Base-by-base conservation (phyloP, 2,329 filamentous ascomycete species). In the Orbilia brochopaga region DNA sequence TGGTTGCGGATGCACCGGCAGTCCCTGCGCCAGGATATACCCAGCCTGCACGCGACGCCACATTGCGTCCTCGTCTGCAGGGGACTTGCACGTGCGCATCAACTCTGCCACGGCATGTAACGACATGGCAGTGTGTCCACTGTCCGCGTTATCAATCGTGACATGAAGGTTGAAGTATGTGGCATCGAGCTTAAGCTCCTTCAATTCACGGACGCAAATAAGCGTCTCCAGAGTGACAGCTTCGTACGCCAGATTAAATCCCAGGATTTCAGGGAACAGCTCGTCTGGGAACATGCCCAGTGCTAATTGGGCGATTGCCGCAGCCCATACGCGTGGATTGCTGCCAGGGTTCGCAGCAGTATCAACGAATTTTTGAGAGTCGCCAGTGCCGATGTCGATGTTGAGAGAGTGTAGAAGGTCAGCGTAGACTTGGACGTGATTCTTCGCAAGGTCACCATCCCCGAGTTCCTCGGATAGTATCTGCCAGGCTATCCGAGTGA, bases 111-210 rank as follows among this genome's bases (percentile, higher is more conserved):
- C 80, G 15, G 78, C 78, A 21, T 78, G 74, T 62, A 79, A 76
- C 1, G 82, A 82, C 79, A 84, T 83, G 1, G 81, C 81, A 11
- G 81, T 78, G 74, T 84, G 83, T 0, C 83, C 82, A 0, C 80
- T 81, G 66, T 83, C 77, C 2, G 79, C 77, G 74, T 84, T 84
- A 74, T 84, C 83, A 55, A 85, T 84, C 0, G 81, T 79, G 44
- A 84, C 78, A 75, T 84, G 83, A 2, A 85, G 77, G n/a, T 80
- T 74, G 74, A 84, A 85, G 74, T 84, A 84, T 44, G 81, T 81
- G 0, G 80, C 75, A 61, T 82, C 77, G 7, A 84, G 69, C 3
- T 76, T 76, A 21, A 84, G 63, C 72, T 82, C 82, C 13, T 76
- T 77, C 23, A 84, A 76, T 75, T 84, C 83, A 40, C 80, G 78